Base-by-base conservation (phyloP, 768 basidiomycete genomes). In the Agrocybe praecox region DNA sequence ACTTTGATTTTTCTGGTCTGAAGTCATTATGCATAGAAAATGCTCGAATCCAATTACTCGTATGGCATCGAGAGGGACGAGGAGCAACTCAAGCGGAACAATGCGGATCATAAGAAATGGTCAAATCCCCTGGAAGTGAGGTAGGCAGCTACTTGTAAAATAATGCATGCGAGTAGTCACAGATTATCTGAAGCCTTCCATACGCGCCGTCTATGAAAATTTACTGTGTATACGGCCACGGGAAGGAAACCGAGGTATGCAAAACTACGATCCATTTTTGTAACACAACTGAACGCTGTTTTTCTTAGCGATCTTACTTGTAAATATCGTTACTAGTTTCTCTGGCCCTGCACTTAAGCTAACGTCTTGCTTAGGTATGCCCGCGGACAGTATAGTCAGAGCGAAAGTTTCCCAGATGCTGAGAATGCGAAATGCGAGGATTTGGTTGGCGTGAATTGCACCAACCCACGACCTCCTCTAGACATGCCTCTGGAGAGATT, bases 141-240 rank as follows among this genome's bases (percentile, higher is more conserved):
- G 89, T 89, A 61, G 22, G 67, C 55, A 19, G 17, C 32, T 24
- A 8, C 34, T 26, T 32, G 12, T 46, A 11, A 49, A 18, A 19
- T 33, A 6, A 18, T 29, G 40, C 22, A 15, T 45, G 23, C n/a
- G 44, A 23, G 18, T 33, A 10, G 43, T 44, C 33, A 49, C 36
- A 22, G 2, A 21, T 29, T 55, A n/a, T 34, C 47, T 44, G 9
- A 46, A 92, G 92, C 61, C 76, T 99, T 17, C 96, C 96, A 1
- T 72, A 86, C 46, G 97, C 97, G 0, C 95, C 96, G 1, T 90
- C 88, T 5, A 90, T 97, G 87, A 92, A 89, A 67, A 87, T 96
- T 24, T 91, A 88, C 69, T 98, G 96, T 61, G 84, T 95, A 2
- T 98, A 98, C 74, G 96, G 96, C 0, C 89, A 93, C 62, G 96